phyloP scores from a whole-genome alignment of 805 yeast species.

The Phaffomyces antillensis region DNA sequence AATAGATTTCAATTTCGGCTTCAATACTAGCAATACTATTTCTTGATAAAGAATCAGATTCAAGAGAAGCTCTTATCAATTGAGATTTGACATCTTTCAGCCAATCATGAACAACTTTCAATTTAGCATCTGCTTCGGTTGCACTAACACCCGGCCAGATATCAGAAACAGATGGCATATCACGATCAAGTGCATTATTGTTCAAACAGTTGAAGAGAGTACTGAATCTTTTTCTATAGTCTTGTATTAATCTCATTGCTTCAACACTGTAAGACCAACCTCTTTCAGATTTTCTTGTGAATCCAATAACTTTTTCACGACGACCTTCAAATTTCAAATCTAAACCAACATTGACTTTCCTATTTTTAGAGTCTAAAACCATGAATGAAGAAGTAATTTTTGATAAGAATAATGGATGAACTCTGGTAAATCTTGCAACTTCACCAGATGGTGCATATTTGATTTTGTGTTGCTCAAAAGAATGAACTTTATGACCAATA shows the following conservation, averaged over 20 bases:
- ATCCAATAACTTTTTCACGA: slow-evolving; percentile 82
- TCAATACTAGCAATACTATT: slow-evolving; percentile 65
- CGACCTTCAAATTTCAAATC: slow-evolving; percentile 76
- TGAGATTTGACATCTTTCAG: slow-evolving; percentile 44
- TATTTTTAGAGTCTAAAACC: slow-evolving; percentile 47
- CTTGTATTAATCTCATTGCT: slow-evolving; percentile 59
- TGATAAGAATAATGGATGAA: slow-evolving; percentile 64
- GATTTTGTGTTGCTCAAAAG: slow-evolving; percentile 46
- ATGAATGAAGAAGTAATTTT: slow-evolving; percentile 69
- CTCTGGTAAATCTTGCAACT: slow-evolving; percentile 47
- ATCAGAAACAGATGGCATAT: slow-evolving; percentile 25
- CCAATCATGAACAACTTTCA: slow-evolving; percentile 30
- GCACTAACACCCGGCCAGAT: slow-evolving; percentile 29
- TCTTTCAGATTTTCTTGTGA: slow-evolving; percentile 53
- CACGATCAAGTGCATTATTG: slow-evolving; percentile 20
- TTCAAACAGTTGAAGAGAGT: slow-evolving; percentile 41
- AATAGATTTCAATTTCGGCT: slow-evolving; percentile 40
- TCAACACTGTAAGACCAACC: slow-evolving; percentile 82
- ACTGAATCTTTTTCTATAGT: slow-evolving; percentile 58
- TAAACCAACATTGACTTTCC: slow-evolving; percentile 66
- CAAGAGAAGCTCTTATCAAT: slow-evolving; percentile 61
- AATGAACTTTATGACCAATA: slow-evolving; percentile 56
- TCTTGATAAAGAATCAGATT: slow-evolving; percentile 70
- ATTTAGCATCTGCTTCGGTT: slow-evolving; percentile 21
- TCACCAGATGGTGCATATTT: slow-evolving; percentile 60